These are phyloP conservation scores for Buxus sempervirens DNA, from an alignment of 164 flowering plant genomes.

Conservation along the genomic window DNA sequence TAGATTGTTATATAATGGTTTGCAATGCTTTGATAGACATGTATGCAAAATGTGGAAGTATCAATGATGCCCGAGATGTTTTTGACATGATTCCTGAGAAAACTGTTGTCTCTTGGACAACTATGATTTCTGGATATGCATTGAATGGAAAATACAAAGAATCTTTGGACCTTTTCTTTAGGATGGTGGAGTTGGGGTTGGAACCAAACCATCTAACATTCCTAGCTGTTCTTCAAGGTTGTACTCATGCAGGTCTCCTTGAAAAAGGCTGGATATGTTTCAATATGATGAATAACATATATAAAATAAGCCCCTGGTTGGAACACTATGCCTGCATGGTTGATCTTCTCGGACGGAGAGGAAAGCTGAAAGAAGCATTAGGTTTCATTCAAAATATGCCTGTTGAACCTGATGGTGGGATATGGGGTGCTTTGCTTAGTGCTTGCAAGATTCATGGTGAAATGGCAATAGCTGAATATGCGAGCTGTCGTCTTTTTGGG, in stretches of 20 bases:
- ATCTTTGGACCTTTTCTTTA: too few species aligned
- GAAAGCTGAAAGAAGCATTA: slow-evolving; percentile 42
- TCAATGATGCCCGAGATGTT: slow-evolving; percentile 33
- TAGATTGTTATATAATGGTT: slow-evolving; percentile 21
- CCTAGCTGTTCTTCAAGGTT: too few species aligned
- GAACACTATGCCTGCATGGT: too few species aligned
- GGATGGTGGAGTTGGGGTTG: too few species aligned
- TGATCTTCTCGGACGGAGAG: slow-evolving; percentile 16
- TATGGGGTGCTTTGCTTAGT: too few species aligned
- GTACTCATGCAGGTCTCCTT: neutral
- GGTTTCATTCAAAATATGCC: slow-evolving; percentile 38
- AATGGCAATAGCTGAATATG: slow-evolving; percentile 35
- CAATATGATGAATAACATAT: slow-evolving; percentile 30
- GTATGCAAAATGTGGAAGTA: slow-evolving; percentile 50
- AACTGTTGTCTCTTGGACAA: slow-evolving; percentile 46
- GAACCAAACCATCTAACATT: too few species aligned
- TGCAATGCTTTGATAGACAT: slow-evolving; percentile 47
- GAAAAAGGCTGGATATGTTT: slow-evolving; percentile 41
- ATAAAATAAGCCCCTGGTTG: neutral
- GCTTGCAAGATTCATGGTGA: slow-evolving; percentile 27
- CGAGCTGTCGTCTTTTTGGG: slow-evolving; percentile 26
- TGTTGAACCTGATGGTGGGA: slow-evolving; percentile 30
- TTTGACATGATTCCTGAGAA: slow-evolving; percentile 29
- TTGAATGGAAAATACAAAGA: too few species aligned
- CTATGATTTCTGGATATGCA: slow-evolving; percentile 24